Evolutionary conservation across 1,284 basidiomycete species (phyloP).

Genomic region (Malassezia globosa): DNA sequence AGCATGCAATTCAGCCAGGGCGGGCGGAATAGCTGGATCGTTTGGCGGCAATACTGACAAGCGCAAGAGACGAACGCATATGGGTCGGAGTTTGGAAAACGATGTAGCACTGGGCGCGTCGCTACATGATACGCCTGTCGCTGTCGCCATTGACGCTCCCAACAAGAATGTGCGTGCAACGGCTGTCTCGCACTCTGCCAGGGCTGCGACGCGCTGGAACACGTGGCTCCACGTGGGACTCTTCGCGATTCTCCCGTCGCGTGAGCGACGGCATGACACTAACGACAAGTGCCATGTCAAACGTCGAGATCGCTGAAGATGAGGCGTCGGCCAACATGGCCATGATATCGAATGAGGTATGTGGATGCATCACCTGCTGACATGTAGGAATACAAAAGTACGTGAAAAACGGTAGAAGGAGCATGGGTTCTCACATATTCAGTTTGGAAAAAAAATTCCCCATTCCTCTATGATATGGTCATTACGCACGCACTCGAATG

Average conservation of each 20-base stretch:
- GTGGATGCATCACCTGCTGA: not conserved
- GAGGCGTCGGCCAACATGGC: slow-evolving; percentile 34
- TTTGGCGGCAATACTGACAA: not conserved
- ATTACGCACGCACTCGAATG: slow-evolving; percentile 96
- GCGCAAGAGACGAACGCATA: not conserved
- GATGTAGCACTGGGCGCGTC: not conserved
- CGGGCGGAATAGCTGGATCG: not conserved
- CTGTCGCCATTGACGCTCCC: not conserved
- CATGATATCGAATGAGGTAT: slow-evolving; percentile 37
- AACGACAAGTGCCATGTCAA: slow-evolving; percentile 19
- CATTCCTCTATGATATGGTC: slow-evolving; percentile 87
- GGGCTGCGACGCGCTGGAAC: not conserved
- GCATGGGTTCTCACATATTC: not conserved
- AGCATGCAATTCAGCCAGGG: not conserved
- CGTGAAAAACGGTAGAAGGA: not conserved
- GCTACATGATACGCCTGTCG: not conserved
- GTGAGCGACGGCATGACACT: not conserved
- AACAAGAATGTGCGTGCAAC: too few species aligned
- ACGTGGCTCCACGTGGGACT: slow-evolving; percentile 15
- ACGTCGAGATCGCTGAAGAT: slow-evolving; percentile 31
- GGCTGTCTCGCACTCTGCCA: not conserved
- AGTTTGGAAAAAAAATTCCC: slow-evolving; percentile 48
- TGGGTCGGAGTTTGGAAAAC: slow-evolving; percentile 2
- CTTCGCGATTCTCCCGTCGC: slow-evolving; percentile 1
- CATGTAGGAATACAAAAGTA: slow-evolving; percentile 37